These are phyloP conservation scores for Abrus precatorius DNA, from an alignment of 306 rosid species.

Conservation along the genomic window DNA sequence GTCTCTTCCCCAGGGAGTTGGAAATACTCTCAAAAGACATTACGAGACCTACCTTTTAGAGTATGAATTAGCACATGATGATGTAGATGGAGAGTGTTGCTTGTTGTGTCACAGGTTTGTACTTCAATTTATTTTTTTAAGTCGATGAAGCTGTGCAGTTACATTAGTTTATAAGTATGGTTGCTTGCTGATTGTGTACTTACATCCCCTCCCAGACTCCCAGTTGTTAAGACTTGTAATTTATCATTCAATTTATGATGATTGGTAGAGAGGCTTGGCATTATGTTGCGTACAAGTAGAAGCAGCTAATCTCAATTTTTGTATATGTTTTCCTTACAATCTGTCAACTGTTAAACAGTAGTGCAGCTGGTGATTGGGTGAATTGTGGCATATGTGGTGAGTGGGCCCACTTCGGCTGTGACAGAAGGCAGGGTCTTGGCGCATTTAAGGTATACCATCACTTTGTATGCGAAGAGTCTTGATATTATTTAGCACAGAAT, in stretches of 20 bases:
- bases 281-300: slow-evolving; percentile 16
- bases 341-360: slow-evolving; percentile 68
- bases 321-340: slow-evolving; percentile 36
- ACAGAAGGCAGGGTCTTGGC: slow-evolving; percentile 98
- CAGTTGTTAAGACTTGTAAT: background rate
- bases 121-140: slow-evolving; percentile 31
- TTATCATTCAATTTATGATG: slow-evolving; percentile 34
- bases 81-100: slow-evolving; percentile 99
- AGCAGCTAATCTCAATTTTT: slow-evolving; percentile 17
- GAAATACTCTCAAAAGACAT: slow-evolving; percentile 98
- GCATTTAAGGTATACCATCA: slow-evolving; percentile 86
- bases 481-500: slow-evolving; percentile 1
- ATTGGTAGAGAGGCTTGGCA: background rate
- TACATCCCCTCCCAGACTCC: background rate
- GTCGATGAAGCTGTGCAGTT: slow-evolving; percentile 9
- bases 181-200: slow-evolving; percentile 12
- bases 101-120: slow-evolving; percentile 96
- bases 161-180: background rate
- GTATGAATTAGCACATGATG: slow-evolving; percentile 97
- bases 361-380: slow-evolving; percentile 99
- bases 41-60: slow-evolving; percentile 98
- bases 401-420: slow-evolving; percentile 99
- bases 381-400: slow-evolving; percentile 99
- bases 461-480: slow-evolving; percentile 17
- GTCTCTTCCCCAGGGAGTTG: slow-evolving; percentile 84